phyloP scores from a whole-genome alignment of 495 filamentous ascomycete genomes.

The Penicillium robsamsonii region DNA sequence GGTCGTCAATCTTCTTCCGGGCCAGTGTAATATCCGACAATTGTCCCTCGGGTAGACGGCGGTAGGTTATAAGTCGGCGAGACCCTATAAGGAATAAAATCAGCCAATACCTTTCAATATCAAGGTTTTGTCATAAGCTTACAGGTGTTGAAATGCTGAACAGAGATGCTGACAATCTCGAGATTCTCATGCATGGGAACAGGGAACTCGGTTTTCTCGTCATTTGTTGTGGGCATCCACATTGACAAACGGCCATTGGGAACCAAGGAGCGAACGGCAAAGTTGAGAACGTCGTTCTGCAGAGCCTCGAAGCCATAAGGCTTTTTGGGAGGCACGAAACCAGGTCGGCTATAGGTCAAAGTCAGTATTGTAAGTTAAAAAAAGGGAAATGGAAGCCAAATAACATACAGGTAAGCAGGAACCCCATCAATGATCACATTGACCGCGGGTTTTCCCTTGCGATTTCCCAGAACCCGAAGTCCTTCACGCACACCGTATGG shows the following conservation, averaged over 20 bases:
- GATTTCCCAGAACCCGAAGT: slow-evolving; percentile 76
- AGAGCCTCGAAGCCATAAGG: slow-evolving; percentile 89
- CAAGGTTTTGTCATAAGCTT: slow-evolving; percentile 18
- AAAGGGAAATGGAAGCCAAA: not conserved
- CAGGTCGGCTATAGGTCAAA: slow-evolving; percentile 53
- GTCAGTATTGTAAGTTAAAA: slow-evolving; percentile 18
- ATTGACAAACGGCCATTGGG: slow-evolving; percentile 78
- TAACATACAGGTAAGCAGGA: slow-evolving; percentile 63
- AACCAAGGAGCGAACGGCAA: slow-evolving; percentile 76
- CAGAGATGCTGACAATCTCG: slow-evolving; percentile 72
- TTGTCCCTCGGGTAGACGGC: slow-evolving; percentile 62
- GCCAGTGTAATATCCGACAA: slow-evolving; percentile 43
- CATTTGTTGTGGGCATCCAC: slow-evolving; percentile 96
- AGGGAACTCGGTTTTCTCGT: slow-evolving; percentile 66
- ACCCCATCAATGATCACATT: slow-evolving; percentile 68
- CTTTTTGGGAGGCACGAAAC: slow-evolving; percentile 85
- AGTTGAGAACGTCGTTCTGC: slow-evolving; percentile 83
- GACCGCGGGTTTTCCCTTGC: slow-evolving; percentile 60
- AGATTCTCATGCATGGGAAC: slow-evolving; percentile 77
- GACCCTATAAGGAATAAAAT: slow-evolving; percentile 58
- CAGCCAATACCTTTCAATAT: not conserved
- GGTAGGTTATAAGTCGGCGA: slow-evolving; percentile 80
- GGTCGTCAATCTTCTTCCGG: slow-evolving; percentile 38
- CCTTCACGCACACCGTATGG: slow-evolving; percentile 98
- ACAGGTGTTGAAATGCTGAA: slow-evolving; percentile 89